Percentiles rank a stretch among this genome's conserved stretches.
phyloP scores from a whole-genome alignment of 2,329 filamentous ascomycete species.

The Aspergillus quadrilineatus region DNA sequence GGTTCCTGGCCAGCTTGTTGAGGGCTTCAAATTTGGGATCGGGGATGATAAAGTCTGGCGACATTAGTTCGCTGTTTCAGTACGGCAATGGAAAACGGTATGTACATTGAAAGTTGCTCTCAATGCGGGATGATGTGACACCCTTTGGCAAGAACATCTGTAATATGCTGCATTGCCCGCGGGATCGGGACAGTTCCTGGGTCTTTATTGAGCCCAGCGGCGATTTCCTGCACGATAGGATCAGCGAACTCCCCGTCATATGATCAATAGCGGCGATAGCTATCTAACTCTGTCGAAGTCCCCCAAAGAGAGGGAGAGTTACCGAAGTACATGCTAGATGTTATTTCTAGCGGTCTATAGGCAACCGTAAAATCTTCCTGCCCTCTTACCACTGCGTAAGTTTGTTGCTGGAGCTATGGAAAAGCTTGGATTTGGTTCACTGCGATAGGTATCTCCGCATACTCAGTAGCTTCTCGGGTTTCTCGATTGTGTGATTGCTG shows the following conservation, averaged over 20 bases:
- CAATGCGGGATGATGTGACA: conserved; percentile 53
- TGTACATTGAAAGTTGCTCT: conserved; percentile 48
- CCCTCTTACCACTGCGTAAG: conserved; percentile 54
- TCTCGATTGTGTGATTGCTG: conserved; percentile 43
- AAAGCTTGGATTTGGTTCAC: conserved; percentile 68
- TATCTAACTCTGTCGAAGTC: neutral
- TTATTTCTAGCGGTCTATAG: conserved; percentile 62
- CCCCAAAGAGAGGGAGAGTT: conserved; percentile 2
- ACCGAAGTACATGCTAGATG: conserved; percentile 30
- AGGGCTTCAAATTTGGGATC: conserved; percentile 35
- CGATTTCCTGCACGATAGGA: conserved; percentile 59
- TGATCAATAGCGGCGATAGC: conserved; percentile 12
- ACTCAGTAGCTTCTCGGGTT: conserved; percentile 29
- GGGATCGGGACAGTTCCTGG: conserved; percentile 56
- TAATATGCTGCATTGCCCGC: conserved; percentile 56
- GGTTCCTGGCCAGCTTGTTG: conserved; percentile 36
- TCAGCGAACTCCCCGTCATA: conserved; percentile 57
- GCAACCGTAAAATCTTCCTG: conserved; percentile 56
- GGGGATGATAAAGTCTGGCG: conserved; percentile 33
- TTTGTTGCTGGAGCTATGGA: conserved; percentile 61
- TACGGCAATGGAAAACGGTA: neutral
- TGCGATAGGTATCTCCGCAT: conserved; percentile 56
- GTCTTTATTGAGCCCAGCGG: conserved; percentile 61
- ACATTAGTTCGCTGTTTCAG: neutral
- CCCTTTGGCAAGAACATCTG: conserved; percentile 55